Evolutionary conservation across 768 basidiomycete genomes (phyloP).

Genomic region (Hygrophorus pudorinus): DNA sequence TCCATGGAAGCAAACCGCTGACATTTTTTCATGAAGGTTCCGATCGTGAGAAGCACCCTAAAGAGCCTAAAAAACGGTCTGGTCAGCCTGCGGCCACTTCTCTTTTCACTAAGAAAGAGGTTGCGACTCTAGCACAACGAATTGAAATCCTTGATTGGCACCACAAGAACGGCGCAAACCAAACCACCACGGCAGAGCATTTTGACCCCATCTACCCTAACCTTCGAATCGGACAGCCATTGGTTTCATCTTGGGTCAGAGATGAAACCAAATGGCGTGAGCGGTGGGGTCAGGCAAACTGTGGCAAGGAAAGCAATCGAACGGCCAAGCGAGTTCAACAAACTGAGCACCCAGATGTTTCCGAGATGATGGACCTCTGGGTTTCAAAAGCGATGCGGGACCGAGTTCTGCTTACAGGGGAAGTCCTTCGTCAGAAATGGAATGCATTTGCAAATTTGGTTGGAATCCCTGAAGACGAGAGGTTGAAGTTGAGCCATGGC

Average conservation of each 20-base stretch:
- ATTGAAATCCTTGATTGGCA: constrained; percentile 21
- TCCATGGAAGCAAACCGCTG: not conserved
- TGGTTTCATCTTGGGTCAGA: constrained; percentile 17
- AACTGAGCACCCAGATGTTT: constrained; percentile 23
- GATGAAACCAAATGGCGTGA: constrained; percentile 17
- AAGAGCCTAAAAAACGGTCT: not conserved
- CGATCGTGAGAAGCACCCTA: not conserved
- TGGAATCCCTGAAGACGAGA: not conserved
- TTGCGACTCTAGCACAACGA: constrained; percentile 16
- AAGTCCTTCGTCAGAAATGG: constrained; percentile 3
- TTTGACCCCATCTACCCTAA: constrained; percentile 17
- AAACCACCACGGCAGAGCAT: constrained; percentile 15
- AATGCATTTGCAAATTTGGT: constrained; percentile 1
- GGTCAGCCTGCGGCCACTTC: not conserved
- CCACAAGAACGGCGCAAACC: constrained; percentile 15
- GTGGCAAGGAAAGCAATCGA: constrained; percentile 1
- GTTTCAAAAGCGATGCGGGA: constrained; percentile 23
- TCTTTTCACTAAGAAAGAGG: constrained; percentile 12
- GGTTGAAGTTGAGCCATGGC: constrained; percentile 1
- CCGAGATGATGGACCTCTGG: constrained; percentile 27
- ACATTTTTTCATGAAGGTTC: not conserved
- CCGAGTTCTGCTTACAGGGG: constrained; percentile 10
- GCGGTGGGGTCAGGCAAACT: constrained; percentile 8
- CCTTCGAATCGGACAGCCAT: constrained; percentile 18
- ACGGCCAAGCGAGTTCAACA: constrained; percentile 17